These are phyloP conservation scores for Arthrobotrys conoides DNA, from an alignment of 2,329 filamentous ascomycete genomes.

Conservation along the genomic window DNA sequence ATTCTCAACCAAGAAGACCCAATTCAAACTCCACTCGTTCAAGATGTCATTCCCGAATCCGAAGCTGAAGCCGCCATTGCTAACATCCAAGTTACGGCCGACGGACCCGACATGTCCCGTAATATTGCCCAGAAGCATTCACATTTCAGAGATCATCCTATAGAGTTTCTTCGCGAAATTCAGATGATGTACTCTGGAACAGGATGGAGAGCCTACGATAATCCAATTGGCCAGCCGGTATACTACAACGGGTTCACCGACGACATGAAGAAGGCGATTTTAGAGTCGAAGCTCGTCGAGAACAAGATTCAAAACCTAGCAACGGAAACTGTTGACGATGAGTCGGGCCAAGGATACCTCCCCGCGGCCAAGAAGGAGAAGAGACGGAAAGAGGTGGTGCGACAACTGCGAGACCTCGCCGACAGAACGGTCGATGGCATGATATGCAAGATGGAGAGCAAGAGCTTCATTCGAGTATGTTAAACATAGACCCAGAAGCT, in stretches of 20 bases:
- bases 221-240: slow-evolving; percentile 89
- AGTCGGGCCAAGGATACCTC: slow-evolving; percentile 81
- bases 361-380: slow-evolving; percentile 71
- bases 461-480: slow-evolving; percentile 80
- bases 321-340: slow-evolving; percentile 79
- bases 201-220: slow-evolving; percentile 95
- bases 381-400: slow-evolving; percentile 77
- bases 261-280: slow-evolving; percentile 83
- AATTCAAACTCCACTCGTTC: slow-evolving; percentile 73
- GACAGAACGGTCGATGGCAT: slow-evolving; percentile 91
- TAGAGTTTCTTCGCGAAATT: slow-evolving; percentile 91
- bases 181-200: slow-evolving; percentile 92
- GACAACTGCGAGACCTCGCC: slow-evolving; percentile 82
- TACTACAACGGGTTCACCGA: slow-evolving; percentile 95
- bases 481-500: slow-evolving; percentile 1
- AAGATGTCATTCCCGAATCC: slow-evolving; percentile 62
- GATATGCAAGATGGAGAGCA: slow-evolving; percentile 99
- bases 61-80: slow-evolving; percentile 65
- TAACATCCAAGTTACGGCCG: slow-evolving; percentile 28
- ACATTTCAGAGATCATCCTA: slow-evolving; percentile 71
- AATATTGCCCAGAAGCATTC: slow-evolving; percentile 40
- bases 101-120: slow-evolving; percentile 27
- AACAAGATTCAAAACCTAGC: slow-evolving; percentile 71
- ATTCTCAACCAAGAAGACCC: slow-evolving; percentile 82
- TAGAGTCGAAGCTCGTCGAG: slow-evolving; percentile 75